phyloP scores from a whole-genome alignment of 2,329 filamentous ascomycete species.

The Botrytis deweyae region DNA sequence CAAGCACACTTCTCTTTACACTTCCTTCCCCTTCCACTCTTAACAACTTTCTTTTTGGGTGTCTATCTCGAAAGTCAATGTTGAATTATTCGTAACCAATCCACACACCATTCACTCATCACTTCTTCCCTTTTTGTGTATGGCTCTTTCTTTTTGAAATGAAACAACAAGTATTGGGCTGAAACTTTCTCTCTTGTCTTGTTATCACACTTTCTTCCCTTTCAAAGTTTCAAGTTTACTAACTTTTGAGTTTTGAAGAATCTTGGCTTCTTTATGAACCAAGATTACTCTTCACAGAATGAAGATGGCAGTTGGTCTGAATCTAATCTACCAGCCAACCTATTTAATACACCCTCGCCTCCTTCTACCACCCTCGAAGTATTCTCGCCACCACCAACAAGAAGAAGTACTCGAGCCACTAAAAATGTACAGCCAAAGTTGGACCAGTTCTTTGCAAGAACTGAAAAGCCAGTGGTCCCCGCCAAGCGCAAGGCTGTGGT shows the following conservation, averaged over 20 bases:
- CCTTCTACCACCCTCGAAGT: not conserved
- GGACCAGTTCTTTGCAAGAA: not conserved
- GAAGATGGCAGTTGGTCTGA: not conserved
- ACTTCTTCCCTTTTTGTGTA: not conserved
- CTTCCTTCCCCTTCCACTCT: not conserved
- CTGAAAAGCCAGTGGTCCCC: not conserved
- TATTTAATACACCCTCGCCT: not conserved
- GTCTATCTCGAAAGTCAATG: not conserved
- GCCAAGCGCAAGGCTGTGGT: slow-evolving; percentile 2
- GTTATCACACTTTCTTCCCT: not conserved
- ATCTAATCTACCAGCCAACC: not conserved
- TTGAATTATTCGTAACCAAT: not conserved
- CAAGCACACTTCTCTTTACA: not conserved
- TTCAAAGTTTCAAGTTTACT: not conserved
- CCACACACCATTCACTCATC: not conserved
- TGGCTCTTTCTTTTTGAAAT: not conserved
- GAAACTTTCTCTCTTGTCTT: not conserved
- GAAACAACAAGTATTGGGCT: not conserved
- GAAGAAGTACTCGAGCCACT: not conserved
- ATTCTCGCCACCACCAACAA: not conserved
- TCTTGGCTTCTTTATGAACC: not conserved
- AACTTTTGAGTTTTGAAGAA: slow-evolving; percentile 2
- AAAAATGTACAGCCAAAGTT: slow-evolving; percentile 2
- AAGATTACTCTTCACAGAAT: slow-evolving; percentile 1
- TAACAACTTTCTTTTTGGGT: not conserved